Percentiles rank a stretch among this genome's conserved stretches.
These are phyloP conservation scores for Sarocladium strictum DNA, from an alignment of 2,329 filamentous ascomycete species.

Conservation along the genomic window DNA sequence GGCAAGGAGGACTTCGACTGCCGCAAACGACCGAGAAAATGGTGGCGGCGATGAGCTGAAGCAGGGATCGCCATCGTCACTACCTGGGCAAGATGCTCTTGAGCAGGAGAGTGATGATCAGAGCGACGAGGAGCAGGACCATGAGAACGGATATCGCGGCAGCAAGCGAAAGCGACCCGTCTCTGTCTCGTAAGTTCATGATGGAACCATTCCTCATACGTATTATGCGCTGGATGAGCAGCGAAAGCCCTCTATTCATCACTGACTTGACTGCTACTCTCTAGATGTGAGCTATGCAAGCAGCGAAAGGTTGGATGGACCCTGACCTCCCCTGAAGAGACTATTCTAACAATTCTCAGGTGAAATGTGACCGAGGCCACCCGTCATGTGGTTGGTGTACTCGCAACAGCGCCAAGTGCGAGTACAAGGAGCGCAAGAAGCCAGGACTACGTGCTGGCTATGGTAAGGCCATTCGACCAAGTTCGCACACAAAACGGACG, in stretches of 20 bases:
- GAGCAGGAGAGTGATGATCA: slow-evolving; percentile 45
- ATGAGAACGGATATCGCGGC: slow-evolving; percentile 26
- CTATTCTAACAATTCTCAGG: slow-evolving; percentile 32
- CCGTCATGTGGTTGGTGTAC: slow-evolving; percentile 65
- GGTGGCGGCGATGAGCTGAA: background rate
- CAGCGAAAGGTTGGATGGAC: slow-evolving; percentile 65
- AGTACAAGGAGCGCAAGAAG: slow-evolving; percentile 65
- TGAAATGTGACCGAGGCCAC: slow-evolving; percentile 71
- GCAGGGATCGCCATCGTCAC: background rate
- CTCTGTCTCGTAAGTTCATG: slow-evolving; percentile 46
- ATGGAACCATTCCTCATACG: no score
- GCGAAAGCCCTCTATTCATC: no score
- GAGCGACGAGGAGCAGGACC: slow-evolving; percentile 41
- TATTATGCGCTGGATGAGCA: no score
- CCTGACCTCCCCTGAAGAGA: background rate
- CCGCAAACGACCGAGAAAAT: background rate
- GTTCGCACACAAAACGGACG: no score
- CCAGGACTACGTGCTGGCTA: slow-evolving; percentile 62
- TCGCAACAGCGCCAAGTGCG: slow-evolving; percentile 56
- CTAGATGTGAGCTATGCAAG: slow-evolving; percentile 72
- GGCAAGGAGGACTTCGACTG: background rate
- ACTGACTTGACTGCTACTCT: no score
- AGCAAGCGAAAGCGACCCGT: slow-evolving; percentile 56
- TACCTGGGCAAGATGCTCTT: slow-evolving; percentile 10
- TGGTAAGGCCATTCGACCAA: slow-evolving; percentile 30